These are phyloP conservation scores for Pelargonium myrrhifolium DNA, from an alignment of 441 rosid genomes.

Conservation along the genomic window DNA sequence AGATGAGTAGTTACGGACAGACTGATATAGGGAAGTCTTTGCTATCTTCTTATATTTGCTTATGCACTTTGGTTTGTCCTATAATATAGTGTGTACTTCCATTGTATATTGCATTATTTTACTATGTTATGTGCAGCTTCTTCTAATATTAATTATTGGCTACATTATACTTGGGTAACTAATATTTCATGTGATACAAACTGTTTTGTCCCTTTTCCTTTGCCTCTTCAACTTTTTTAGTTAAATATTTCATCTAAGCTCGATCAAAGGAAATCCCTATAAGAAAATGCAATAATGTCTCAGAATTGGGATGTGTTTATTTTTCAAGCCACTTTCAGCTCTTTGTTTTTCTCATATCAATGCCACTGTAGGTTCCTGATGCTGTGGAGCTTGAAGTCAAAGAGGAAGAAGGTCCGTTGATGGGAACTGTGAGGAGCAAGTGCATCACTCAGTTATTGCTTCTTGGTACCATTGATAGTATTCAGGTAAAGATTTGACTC, in stretches of 20 bases:
- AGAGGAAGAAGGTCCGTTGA: conserved; percentile 73
- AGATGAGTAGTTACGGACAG: too few species aligned
- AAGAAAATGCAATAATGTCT: not conserved
- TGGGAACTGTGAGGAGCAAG: conserved; percentile 84
- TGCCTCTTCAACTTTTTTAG: not conserved
- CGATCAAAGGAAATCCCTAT: not conserved
- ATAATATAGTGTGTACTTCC: too few species aligned
- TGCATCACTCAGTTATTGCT: conserved; percentile 91
- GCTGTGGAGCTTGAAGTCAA: conserved; percentile 51
- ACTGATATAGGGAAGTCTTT: too few species aligned
- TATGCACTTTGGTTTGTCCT: too few species aligned
- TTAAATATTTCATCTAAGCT: not conserved
- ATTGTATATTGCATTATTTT: too few species aligned
- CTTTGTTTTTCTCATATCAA: conserved; percentile 16
- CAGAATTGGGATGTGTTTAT: not conserved
- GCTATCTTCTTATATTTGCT: too few species aligned
- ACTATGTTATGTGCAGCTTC: too few species aligned
- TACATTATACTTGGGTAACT: too few species aligned
- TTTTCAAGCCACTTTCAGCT: not conserved
- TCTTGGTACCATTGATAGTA: conserved; percentile 88
- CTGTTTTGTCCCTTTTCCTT: not conserved
- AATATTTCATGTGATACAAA: too few species aligned
- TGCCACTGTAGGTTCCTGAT: conserved; percentile 52
- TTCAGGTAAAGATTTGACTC: conserved; percentile 58
- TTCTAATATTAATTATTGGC: too few species aligned